Evolutionary conservation across 1,139 yeast genomes (phyloP), one percentile per base, ranked within the genome.

Genomic region (Candida tunisiensis): DNA sequence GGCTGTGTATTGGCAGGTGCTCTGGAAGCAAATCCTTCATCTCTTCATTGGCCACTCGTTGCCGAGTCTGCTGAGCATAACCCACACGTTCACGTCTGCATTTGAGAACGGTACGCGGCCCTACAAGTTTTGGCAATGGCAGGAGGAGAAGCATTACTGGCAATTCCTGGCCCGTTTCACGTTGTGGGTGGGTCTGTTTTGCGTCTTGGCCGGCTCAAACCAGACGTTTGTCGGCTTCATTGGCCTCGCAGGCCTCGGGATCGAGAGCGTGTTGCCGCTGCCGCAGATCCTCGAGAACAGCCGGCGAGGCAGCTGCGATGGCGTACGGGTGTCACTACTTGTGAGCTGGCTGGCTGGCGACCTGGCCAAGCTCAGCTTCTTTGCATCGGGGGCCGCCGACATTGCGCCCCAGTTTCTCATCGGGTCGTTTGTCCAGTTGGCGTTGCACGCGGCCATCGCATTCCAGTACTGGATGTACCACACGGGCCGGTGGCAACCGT

Each of bases 321-420:
- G 88, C 35, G 82, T 83, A 53, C 74, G 83, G 41, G 57, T 74
- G 25, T 66, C 85, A 20, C 55, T 83, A 27, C 49, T 83, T 26
- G 54, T 80, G 17, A 74, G 88, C 41, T 83, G 95, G 95, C 56
- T 83, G 7, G 74, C 88, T 34, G 94, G 95, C 28, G 95, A 83
- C 51, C 55, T 74, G 25, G 66, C 82, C 21, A 83, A 83, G 46
- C 63, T 83, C 21, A 57, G 73, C 27, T 82, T 78, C 46, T 59
- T 82, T 32, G 74, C 62, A 46, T 91, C 92, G 8, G 77, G 92
- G 1, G 63, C 63, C 30, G 64, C 74, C 37, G 39, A 40, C 23
- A 68, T 79, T 15, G 73, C 88, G 7, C 42, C 58, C 5, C 65
- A 82, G 24, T 83, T 83, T 47, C 60, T 79, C 21, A 42, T 73